Base-by-base conservation (phyloP, 1,139 yeast genomes). In the Taiozyma sp. region DNA sequence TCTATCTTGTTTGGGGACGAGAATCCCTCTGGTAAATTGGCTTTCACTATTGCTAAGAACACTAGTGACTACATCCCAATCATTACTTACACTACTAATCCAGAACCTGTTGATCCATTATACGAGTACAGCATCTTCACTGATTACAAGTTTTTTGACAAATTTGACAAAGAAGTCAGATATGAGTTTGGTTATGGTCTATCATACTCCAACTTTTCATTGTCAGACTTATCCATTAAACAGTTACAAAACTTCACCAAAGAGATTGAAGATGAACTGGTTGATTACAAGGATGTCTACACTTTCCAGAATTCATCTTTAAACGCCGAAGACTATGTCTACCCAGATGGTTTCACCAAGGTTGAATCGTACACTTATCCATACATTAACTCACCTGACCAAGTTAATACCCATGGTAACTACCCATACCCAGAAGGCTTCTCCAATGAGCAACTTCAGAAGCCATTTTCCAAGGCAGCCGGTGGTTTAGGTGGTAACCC, bases 131-230 rank as follows among this genome's bases (percentile, higher is more conserved):
- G 52, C 37, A 75, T 80, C n/a, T 80, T 70, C 62, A 75, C 80
- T 51, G 86, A 85, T 19, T 79, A 81, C 66, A 70, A 76, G 55
- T 77, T 68, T 64, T 81, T 79, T 61, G 84, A 80, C 59, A 72
- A 72, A 58, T 53, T 68, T 30, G 68, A 71, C 48, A 68, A 63
- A 45, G 65, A 67, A n/a, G 79, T 75, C 14, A 70, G 76, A 46
- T 79, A 72, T 65, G 79, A 83, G 29, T 81, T 81, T 60, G 85
- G 86, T 7, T 70, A 65, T 60, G 85, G 85, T n/a, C 71, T 81
- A 46, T 77, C 84, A 2, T 81, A 80, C 65, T 71, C 84, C 14
- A 55, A 65, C 2, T 81, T 77, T 59, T 66, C 63, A 13, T 58
- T 68, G 49, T 54, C 61, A 8, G 58, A 64, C 35, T 51, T 65